Base-by-base conservation (phyloP, 1,139 yeast genomes). In the Insectozyma bohioensis region DNA sequence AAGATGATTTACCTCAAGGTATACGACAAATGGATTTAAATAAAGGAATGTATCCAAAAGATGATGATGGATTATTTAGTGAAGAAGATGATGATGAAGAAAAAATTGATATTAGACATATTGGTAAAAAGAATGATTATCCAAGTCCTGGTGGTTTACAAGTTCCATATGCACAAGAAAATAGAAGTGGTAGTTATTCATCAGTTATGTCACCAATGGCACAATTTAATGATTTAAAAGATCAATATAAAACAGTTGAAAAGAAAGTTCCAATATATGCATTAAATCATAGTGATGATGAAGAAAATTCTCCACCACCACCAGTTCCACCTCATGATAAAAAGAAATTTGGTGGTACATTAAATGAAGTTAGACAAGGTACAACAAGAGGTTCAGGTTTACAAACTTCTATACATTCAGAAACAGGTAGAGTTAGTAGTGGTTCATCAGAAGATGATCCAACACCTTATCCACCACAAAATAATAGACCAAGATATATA, bases 211-310 rank as follows among this genome's bases (percentile, higher is more conserved):
- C 72, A 2, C 75, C 75, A n/a, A 61, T 59, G 62, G 65, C 81
- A 1, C 80, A 78, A 41, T 75, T 73, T 47, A 54, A 72, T 22
- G 79, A 74, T 41, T 73, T 76, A 52, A 70, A 68, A 45, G 63
- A 65, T 28, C 73, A 72, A 36, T 72, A 71, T 44, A 56, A 58
- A 10, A 26, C 31, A 11, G 41, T 24, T 8, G 47, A 32, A 20
- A 23, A 22, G 10, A 37, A 24, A 26, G 25, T 30, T n/a, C 43
- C 40, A 15, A 26, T 10, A 5, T 26, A 20, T 17, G 26, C 10
- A 18, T 26, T 31, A 17, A 19, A 33, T 12, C 29, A 32, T 25
- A 34, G 37, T 32, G 51, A 46, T 22, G 35, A 37, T 12, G 52
- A 46, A 9, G 41, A 38, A 10, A 39, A 6, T 30, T 47, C 60